Base-by-base conservation (phyloP, 2,329 filamentous ascomycete species). In the Fusarium sp. region DNA sequence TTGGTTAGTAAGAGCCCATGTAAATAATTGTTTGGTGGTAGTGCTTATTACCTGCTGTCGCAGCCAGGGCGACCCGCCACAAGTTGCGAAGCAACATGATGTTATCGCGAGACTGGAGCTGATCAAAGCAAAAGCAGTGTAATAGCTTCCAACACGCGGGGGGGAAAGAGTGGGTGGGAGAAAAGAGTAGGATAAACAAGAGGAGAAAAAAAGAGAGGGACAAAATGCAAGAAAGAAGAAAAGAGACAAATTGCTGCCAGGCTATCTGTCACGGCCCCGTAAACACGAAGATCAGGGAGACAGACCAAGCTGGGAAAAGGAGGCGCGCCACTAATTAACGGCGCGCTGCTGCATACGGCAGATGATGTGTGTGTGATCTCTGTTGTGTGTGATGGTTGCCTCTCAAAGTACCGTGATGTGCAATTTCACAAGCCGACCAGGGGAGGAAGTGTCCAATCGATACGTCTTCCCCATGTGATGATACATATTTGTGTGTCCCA, bases 1-100 rank as follows among this genome's bases (percentile, higher is more conserved):
- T 5, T 17, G 44, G 38, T 74, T 62, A 73, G 57, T 20, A 36
- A 60, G 6, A 24, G 16, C 10, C 24, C 24, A 12, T 31, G 17
- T 5, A n/a, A 51, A 5, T 31, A 31, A 51, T 5, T n/a, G 24
- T 29, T 49, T n/a, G 44, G 16, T 6, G 10, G 24, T 17, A 29
- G n/a, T 24, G 56, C 11, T 35, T 36, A 74, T 72, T 72, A 81
- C 80, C 74, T 76, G 73, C 76, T 71, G 76, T 72, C 55, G 66
- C 72, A 67, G 77, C 75, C 62, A 79, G 66, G 73, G 72, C 78
- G 22, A 74, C 69, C 64, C 75, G 80, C 78, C 79, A 78, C 24
- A 80, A 58, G 57, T 71, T 79, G 67, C 68, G 70, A 67, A 76
- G 70, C 72, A 81, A 75, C 80, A 81, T 81, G 67, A 65, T 64